Evolutionary conservation across 2,329 filamentous ascomycete genomes (phyloP).

Genomic region (Exophiala lecanii-corni): DNA sequence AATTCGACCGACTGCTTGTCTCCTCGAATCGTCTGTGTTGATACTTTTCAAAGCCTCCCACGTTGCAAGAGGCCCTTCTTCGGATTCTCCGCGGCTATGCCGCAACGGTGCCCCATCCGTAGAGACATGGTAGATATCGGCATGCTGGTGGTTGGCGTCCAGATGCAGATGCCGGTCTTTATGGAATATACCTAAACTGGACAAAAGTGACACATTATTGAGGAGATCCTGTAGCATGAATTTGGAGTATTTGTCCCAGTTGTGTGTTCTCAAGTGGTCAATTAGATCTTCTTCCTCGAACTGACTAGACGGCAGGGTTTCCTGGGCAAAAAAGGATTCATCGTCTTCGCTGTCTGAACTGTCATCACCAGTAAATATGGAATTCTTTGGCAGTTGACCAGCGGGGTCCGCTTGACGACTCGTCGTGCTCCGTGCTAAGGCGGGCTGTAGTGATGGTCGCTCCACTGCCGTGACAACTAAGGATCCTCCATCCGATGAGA

Average conservation of each 20-base stretch:
- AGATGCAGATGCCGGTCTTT: slow-evolving; percentile 40
- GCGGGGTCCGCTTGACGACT: slow-evolving; percentile 8
- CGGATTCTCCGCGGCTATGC: slow-evolving; percentile 29
- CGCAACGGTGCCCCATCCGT: slow-evolving; percentile 41
- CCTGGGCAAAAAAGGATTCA: slow-evolving; percentile 38
- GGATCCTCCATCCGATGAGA: slow-evolving; percentile 6
- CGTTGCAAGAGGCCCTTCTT: slow-evolving; percentile 33
- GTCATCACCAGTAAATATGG: slow-evolving; percentile 31
- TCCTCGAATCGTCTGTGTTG: slow-evolving; percentile 32
- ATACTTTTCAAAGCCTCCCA: slow-evolving; percentile 35
- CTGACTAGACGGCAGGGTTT: slow-evolving; percentile 35
- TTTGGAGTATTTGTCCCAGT: slow-evolving; percentile 39
- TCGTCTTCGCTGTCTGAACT: slow-evolving; percentile 35
- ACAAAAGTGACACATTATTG: slow-evolving; percentile 38
- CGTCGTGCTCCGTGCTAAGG: background rate
- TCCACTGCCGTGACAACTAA: slow-evolving; percentile 1
- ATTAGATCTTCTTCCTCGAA: slow-evolving; percentile 43
- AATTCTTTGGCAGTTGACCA: slow-evolving; percentile 17
- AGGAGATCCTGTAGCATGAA: slow-evolving; percentile 41
- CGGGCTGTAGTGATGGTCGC: background rate
- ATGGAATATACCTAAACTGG: slow-evolving; percentile 30
- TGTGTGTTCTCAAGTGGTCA: slow-evolving; percentile 41
- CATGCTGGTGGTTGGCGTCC: slow-evolving; percentile 45
- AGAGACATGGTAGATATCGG: slow-evolving; percentile 55
- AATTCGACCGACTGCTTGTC: slow-evolving; percentile 53